Evolutionary conservation across 495 filamentous ascomycete genomes (phyloP), one percentile per base, ranked within the genome.

Genomic region (Cladorrhinum samala): DNA sequence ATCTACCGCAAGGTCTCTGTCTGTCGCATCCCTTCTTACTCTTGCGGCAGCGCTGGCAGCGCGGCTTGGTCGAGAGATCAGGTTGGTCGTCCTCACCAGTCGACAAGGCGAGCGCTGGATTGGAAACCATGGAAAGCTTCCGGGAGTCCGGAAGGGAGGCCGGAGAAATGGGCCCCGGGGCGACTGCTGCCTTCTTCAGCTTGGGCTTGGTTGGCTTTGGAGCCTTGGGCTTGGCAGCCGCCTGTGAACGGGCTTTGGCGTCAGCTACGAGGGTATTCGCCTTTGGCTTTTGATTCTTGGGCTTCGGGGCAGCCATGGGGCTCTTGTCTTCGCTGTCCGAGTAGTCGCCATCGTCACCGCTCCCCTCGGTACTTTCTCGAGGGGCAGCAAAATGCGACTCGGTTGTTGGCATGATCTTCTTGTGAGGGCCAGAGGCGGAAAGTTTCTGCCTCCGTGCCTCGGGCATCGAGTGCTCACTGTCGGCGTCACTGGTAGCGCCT

Each of bases 11-110:
- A 9, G 93, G 93, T 38, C 93, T 84, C 63, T 96, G 91, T 49
- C 93, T 84, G 75, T 98, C 94, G 65, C 93, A 98, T 5, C 93
- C 93, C 72, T 98, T 98, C 79, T 98, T 98, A 68, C 91, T 96
- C 81, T 97, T 97, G 55, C 93, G 85, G 76, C 93, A 98, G 42
- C 93, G 88, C 66, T 97, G 93, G 77, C 93, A 98, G 58, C 93
- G 91, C 24, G 93, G 93, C 71, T 96, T 96, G 36, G 86, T 89
- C 1, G 89, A 94, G 17, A 95, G 73, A 57, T 95, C 91, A 45
- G 94, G 89, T 40, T 95, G 88, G 55, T 95, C 93, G 3, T 82
- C 83, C 43, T 82, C 87, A 45, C 91, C 82, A 9, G 59, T 54
- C 56, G 81, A 79, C 55, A 83, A 82, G 50, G 85, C 73, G 11